Conservation (phyloP, 495 filamentous ascomycete genomes). For the Bacidia rubella region DNA sequence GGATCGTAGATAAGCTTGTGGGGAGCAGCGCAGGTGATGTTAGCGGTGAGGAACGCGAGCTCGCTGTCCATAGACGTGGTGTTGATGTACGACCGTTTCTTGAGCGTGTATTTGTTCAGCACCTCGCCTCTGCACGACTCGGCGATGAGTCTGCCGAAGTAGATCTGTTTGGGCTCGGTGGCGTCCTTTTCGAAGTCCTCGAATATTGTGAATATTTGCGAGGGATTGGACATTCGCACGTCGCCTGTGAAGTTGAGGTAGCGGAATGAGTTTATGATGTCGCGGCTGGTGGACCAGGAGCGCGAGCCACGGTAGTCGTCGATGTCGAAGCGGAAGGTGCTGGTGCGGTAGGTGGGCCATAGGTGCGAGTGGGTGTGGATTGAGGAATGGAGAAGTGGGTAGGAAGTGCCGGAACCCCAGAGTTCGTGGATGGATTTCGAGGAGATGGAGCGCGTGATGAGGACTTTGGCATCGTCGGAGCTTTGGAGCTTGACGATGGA, state of each 20-base stretch:
- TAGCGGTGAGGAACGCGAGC: slow-evolving; percentile 79
- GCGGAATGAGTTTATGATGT: slow-evolving; percentile 65
- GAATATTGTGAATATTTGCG: slow-evolving; percentile 61
- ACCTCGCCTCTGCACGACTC: slow-evolving; percentile 50
- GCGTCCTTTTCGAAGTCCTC: slow-evolving; percentile 57
- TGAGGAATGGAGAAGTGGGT: slow-evolving; percentile 53
- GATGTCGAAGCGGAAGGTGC: slow-evolving; percentile 68
- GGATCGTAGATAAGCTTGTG: slow-evolving; percentile 84
- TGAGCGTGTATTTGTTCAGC: slow-evolving; percentile 61
- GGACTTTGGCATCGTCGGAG: slow-evolving; percentile 44
- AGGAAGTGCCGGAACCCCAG: slow-evolving; percentile 62
- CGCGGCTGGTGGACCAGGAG: slow-evolving; percentile 38
- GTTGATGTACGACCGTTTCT: slow-evolving; percentile 83
- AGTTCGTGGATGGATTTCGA: slow-evolving; percentile 72
- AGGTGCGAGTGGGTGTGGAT: slow-evolving; percentile 43
- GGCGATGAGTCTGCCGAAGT: slow-evolving; percentile 57
- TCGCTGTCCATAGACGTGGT: slow-evolving; percentile 97
- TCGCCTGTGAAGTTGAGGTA: slow-evolving; percentile 67
- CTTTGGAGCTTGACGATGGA: slow-evolving; percentile 61
- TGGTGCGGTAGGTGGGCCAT: slow-evolving; percentile 48
- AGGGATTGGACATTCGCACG: slow-evolving; percentile 57
- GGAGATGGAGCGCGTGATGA: slow-evolving; percentile 67
- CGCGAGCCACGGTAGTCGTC: slow-evolving; percentile 66
- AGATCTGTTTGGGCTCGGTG: slow-evolving; percentile 45
- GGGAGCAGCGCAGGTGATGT: slow-evolving; percentile 68